phyloP scores from a whole-genome alignment of 129 eudicot species.

The Flaveria robusta region DNA sequence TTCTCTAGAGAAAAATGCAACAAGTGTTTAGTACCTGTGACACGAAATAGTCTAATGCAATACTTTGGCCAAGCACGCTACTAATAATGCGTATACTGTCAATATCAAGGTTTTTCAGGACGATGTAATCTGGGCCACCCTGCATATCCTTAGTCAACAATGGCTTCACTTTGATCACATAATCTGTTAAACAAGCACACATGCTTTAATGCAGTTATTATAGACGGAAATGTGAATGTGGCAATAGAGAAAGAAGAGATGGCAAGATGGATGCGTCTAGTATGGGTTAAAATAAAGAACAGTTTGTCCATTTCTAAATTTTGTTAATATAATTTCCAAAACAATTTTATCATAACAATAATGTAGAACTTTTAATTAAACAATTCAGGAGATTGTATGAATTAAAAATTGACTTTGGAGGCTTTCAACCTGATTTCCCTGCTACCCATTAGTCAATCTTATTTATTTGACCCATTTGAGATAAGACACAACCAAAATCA shows the following conservation, averaged over 20 bases:
- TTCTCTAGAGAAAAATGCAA: not conserved
- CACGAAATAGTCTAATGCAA: constrained; percentile 86
- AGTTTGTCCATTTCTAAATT: not conserved
- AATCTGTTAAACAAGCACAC: constrained; percentile 58
- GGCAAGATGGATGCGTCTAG: not conserved
- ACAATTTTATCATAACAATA: not conserved
- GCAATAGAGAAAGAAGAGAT: not conserved
- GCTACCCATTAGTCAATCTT: too few relatives aligned
- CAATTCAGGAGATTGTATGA: too few relatives aligned
- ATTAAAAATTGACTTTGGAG: too few relatives aligned
- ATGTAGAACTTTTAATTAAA: too few relatives aligned
- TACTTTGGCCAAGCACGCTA: constrained; percentile 96
- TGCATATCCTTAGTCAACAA: constrained; percentile 74
- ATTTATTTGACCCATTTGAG: not conserved
- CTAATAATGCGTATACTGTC: constrained; percentile 88
- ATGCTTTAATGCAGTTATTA: constrained; percentile 1
- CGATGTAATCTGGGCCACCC: constrained; percentile 86
- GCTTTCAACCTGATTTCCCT: not conserved
- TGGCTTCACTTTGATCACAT: constrained; percentile 80
- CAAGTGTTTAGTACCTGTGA: constrained; percentile 65
- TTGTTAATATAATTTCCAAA: not conserved
- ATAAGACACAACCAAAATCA: not conserved
- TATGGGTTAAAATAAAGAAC: not conserved
- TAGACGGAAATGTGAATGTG: constrained; percentile 1
- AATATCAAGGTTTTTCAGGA: constrained; percentile 72